phyloP scores from a whole-genome alignment of 176 grass and related monocot genomes.

The barley (Hordeum vulgare) region MorexV3_pseudomolecules_assembly NC_058522.1:10838897-10839396 shows the following conservation, averaged over 20 bases:
- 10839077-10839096: neutral
- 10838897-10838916: neutral
- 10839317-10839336: constrained; percentile 17
- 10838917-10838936: neutral
- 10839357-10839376: neutral
- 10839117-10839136: neutral
- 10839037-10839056: neutral
- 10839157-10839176: neutral
- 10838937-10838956: neutral
- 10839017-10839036: neutral
- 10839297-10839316: neutral
- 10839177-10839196: neutral
- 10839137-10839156: neutral
- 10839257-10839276: constrained; percentile 25
- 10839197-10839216: neutral
- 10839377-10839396: neutral
- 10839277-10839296: neutral
- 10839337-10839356: constrained; percentile 9
- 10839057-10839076: neutral
- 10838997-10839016: too few relatives aligned
- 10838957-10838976: neutral
- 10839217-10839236: neutral
- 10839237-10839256: neutral
- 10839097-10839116: neutral
- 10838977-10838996: neutral